Base-by-base conservation (phyloP, 208 protist genomes). In the Acanthamoeba sp. region DNA sequence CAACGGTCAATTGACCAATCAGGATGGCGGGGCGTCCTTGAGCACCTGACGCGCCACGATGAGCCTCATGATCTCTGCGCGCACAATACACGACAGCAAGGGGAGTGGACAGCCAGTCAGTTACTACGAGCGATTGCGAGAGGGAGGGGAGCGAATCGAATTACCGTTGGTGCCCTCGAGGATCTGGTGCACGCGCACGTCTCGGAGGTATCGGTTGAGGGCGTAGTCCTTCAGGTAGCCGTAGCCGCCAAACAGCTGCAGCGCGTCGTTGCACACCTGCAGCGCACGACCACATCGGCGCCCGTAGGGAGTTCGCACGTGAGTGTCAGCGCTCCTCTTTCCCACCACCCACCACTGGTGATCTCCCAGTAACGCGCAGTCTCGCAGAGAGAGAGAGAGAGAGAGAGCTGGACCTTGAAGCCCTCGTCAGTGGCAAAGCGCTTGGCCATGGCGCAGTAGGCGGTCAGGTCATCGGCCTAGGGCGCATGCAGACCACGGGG, bases 141-240 rank as follows among this genome's bases (percentile, higher is more conserved):
- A 36, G 5, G 73, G 29, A 84, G 22, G 4, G 38, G 69, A 22
- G 38, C 3, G 82, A 4, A 18, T 10, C 2, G 3, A 40, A 4
- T 10, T 90, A 90, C 82, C 95, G 59, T 96, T 95, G 36, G 96
- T 96, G 64, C 97, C 97, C 94, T 98, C 97, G 5, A 98, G 93
- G 55, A 98, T 98, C 71, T 95, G 85, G 82, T 98, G 97, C 18
- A 98, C 97, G 42, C 97, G 94, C 16, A 94, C 38, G 95, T 98
- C 97, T 82, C 97, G 95, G 2, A 98, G 80, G 89, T 95, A 97
- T 52, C 97, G 87, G 71, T 98, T 95, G 24, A 98, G 36, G 1
- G 94, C 96, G 92, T 97, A 98, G 48, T 96, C 95, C 88, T 97
- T 97, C 1, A 98, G 94, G 94, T 98, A 98, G n/a, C 97, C 97